Evolutionary conservation across 108 stramenopile genomes (phyloP), one percentile per base, ranked within the genome.

Genomic region (Cyclotella choctawhatcheeana): DNA sequence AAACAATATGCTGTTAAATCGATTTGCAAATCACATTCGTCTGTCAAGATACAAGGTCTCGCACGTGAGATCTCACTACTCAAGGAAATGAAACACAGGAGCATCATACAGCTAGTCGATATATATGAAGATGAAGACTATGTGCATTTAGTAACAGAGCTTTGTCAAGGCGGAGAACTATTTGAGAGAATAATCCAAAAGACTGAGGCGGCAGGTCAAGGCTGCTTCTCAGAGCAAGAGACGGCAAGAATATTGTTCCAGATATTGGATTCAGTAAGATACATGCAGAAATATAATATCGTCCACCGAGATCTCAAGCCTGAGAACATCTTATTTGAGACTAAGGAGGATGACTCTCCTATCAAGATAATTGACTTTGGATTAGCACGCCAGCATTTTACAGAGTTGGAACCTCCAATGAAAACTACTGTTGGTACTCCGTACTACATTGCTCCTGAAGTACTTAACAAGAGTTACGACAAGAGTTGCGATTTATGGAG

Each of bases 361-460:
- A 84, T 93, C 61, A 93, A 93, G 67, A 86, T 98, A 40, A 95
- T 94, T 29, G 97, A 98, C 67, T 97, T 98, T 82, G 97, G 97
- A 26, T 81, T 95, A 54, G 89, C 90, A 32, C 58, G 77, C 34
- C 58, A 71, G 53, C 25, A 64, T 79, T 35, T 80, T 67, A 48
- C 31, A 48, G 54, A 60, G 5, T 20, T 30, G 5, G 47, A 27
- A 0, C 47, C 76, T 22, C 52, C 69, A 44, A 73, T 93, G 85
- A 86, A 44, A 2, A 76, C 85, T 14, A 20, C 68, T 24, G 82
- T 87, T 32, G 97, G 97, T 20, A 97, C 96, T 2, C 93, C 95
- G 13, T 93, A 91, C 30, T 97, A 91, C 35, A 90, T 97, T 10
- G 88, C 90, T 12, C 97, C 97, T 2, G 96, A 98, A 31, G 81